Evolutionary conservation across 805 yeast species (phyloP), one percentile per base, ranked within the genome.

Genomic region (Torulaspora quercuum): DNA sequence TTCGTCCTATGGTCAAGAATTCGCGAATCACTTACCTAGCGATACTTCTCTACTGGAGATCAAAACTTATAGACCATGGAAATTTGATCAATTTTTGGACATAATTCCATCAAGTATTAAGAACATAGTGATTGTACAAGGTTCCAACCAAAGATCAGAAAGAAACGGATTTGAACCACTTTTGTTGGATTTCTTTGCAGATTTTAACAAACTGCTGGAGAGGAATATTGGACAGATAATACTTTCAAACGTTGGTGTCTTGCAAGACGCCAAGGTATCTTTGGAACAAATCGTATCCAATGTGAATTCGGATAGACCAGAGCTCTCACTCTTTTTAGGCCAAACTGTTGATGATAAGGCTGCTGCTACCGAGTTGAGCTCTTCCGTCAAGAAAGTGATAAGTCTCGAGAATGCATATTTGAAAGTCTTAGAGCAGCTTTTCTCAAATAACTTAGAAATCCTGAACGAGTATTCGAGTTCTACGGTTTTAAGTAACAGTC

Each of bases 1-100:
- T 43, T 92, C 95, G 36, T 70, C 77, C 34, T 68, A 75, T 28
- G 65, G 63, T 14, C 60, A 64, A 3, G 67, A 66, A 10, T 63
- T 80, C 30, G 50, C 70, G 4, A 45, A 59, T 7, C 67, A 70
- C n/a, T 51, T 64, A 16, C 56, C 60, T 11, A 45, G 50, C 8
- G 42, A 45, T 22, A 41, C 46, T 19, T 55, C 65, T 26, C 55
- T 82, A 20, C 61, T 83, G 29, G 63, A 75, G 6, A 67, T 85
- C 29, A 75, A 81, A 25, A 74, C 75, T 20, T 82, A 82, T 66
- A 75, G 86, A 52, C 95, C 96, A 3, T 83, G 88, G 67, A 64
- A 71, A 41, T 67, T 79, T 33, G 57, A 65, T n/a, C 57, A 67
- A 10, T 64, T 86, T 18, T 63, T 76, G 33, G 47, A 64, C 1